These are phyloP conservation scores for Angomonas desouzai DNA, from an alignment of 208 protist genomes.

Conservation along the genomic window DNA sequence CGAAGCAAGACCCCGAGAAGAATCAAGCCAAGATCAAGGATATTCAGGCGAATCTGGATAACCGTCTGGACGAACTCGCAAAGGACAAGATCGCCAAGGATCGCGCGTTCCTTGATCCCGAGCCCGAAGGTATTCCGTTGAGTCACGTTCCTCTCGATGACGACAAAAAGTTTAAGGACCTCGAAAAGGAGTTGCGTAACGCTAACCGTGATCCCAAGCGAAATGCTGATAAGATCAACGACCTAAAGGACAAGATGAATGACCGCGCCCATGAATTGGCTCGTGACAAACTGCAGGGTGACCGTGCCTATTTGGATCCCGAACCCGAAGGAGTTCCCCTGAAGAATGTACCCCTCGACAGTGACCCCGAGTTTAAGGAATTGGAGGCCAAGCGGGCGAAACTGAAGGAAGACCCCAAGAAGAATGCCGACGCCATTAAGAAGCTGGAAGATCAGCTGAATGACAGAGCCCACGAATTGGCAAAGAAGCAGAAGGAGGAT, in stretches of 20 bases:
- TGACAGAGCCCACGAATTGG: conserved; percentile 65
- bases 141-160: conserved; percentile 53
- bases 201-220: conserved; percentile 44
- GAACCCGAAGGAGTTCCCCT: conserved; percentile 73
- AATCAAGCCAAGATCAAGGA: conserved; percentile 43
- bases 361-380: conserved; percentile 45
- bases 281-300: conserved; percentile 46
- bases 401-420: conserved; percentile 58
- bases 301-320: conserved; percentile 69
- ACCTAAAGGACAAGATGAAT: conserved; percentile 56
- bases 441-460: conserved; percentile 69
- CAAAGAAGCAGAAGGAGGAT: conserved; percentile 43
- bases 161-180: conserved; percentile 51
- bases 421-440: conserved; percentile 36
- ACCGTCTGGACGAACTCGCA: conserved; percentile 43
- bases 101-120: conserved; percentile 53
- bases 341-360: conserved; percentile 40
- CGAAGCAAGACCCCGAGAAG: conserved; percentile 51
- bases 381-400: conserved; percentile 63
- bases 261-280: conserved; percentile 60
- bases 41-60: conserved; percentile 43
- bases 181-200: conserved; percentile 61
- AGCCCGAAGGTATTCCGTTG: conserved; percentile 67
- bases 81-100: conserved; percentile 49
- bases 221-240: conserved; percentile 41